These are phyloP conservation scores for Colletotrichum zoysiae DNA, from an alignment of 2,329 filamentous ascomycete species.

Conservation along the genomic window DNA sequence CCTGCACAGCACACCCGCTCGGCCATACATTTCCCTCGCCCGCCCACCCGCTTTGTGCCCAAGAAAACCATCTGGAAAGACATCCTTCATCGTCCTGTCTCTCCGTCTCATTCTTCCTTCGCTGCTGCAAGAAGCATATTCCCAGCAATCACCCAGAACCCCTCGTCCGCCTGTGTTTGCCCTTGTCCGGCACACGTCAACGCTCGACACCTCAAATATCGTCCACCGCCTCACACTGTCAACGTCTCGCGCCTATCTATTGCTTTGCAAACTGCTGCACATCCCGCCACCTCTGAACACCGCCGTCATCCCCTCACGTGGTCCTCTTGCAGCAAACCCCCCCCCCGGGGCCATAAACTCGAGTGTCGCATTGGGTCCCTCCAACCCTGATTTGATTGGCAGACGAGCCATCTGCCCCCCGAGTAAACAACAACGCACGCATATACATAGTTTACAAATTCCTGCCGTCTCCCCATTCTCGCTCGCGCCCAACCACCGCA, in stretches of 20 bases:
- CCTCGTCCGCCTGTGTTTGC: not conserved
- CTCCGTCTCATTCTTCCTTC: constrained; percentile 10
- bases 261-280: constrained; percentile 18
- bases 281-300: constrained; percentile 16
- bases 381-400: constrained; percentile 32
- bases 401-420: constrained; percentile 35
- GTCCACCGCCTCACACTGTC: constrained; percentile 26
- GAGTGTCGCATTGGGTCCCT: constrained; percentile 35
- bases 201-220: constrained; percentile 32
- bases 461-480: constrained; percentile 27
- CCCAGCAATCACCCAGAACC: constrained; percentile 9
- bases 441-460: constrained; percentile 29
- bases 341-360: constrained; percentile 22
- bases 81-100: constrained; percentile 25
- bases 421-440: constrained; percentile 41
- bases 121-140: not conserved
- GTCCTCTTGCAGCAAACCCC: constrained; percentile 34
- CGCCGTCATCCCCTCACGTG: constrained; percentile 35
- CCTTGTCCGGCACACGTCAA: constrained; percentile 28
- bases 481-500: constrained; percentile 39
- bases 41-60: constrained; percentile 28
- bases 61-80: constrained; percentile 27
- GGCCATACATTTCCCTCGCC: constrained; percentile 37
- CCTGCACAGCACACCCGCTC: constrained; percentile 6
- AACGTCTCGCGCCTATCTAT: constrained; percentile 4